phyloP scores from a whole-genome alignment of 345 rosid genomes.

The Isatis tinctoria region DNA sequence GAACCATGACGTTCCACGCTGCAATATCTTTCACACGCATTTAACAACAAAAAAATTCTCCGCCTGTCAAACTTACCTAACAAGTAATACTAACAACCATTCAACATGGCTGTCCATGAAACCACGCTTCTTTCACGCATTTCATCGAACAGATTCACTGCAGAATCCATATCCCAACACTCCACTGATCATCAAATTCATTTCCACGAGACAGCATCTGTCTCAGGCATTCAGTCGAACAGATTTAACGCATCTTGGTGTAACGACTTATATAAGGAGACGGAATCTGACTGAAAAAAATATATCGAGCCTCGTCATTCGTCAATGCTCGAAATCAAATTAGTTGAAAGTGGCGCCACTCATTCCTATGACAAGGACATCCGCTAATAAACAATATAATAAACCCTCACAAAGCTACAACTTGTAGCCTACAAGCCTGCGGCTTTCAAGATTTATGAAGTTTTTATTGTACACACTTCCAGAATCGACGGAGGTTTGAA shows the following conservation, averaged over 20 bases:
- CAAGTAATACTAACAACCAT: slow-evolving; percentile 62
- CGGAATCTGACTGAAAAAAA: too few relatives aligned
- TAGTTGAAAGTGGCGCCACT: too few relatives aligned
- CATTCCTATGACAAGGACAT: too few relatives aligned
- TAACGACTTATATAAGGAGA: too few relatives aligned
- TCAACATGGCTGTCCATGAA: slow-evolving; percentile 69
- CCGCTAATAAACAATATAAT: too few relatives aligned
- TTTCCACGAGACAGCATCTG: slow-evolving; percentile 67
- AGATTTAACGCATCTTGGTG: slow-evolving; percentile 54
- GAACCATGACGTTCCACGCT: slow-evolving; percentile 70
- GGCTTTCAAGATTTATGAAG: too few relatives aligned
- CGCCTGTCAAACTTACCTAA: slow-evolving; percentile 51
- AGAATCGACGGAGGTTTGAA: too few relatives aligned
- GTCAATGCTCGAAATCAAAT: too few relatives aligned
- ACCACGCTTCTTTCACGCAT: slow-evolving; percentile 64
- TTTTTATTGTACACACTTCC: too few relatives aligned
- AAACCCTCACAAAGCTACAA: too few relatives aligned
- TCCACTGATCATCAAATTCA: slow-evolving; percentile 62
- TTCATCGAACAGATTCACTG: slow-evolving; percentile 51
- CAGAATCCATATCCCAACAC: slow-evolving; percentile 48
- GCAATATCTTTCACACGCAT: slow-evolving; percentile 62
- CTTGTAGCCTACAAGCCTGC: too few relatives aligned
- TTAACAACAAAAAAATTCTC: slow-evolving; percentile 47
- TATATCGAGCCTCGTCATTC: too few relatives aligned
- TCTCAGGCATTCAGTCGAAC: slow-evolving; percentile 45